Conservation (phyloP, 2,329 filamentous ascomycete genomes). For the Claviceps maximensis region DNA sequence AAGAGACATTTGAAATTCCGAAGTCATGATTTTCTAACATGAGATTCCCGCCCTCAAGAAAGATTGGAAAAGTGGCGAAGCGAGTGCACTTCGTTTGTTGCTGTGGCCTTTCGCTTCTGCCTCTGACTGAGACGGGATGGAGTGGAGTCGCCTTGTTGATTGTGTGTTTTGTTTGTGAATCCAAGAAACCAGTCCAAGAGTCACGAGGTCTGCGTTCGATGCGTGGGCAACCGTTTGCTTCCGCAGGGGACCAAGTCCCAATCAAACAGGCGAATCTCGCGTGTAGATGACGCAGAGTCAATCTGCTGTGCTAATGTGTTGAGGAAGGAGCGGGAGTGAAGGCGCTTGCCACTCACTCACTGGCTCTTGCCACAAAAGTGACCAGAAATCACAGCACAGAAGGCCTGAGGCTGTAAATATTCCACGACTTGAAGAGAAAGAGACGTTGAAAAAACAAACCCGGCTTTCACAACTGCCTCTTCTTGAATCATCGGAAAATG, state of each 20-base stretch:
- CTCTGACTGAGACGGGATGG: not conserved
- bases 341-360: not conserved
- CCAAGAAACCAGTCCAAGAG: not conserved
- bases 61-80: not conserved
- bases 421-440: too few species aligned
- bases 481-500: not conserved
- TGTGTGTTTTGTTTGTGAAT: constrained; percentile 3
- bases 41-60: not conserved
- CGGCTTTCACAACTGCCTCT: not conserved
- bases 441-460: too few species aligned
- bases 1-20: constrained; percentile 17
- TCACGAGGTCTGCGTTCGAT: not conserved
- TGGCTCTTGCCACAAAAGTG: not conserved
- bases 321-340: constrained; percentile 1
- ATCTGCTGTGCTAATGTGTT: not conserved
- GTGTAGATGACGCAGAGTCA: constrained; percentile 3
- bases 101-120: not conserved
- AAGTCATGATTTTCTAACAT: constrained; percentile 11
- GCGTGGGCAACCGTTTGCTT: not conserved
- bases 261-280: constrained; percentile 2
- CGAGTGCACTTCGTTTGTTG: constrained; percentile 1
- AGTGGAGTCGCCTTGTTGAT: not conserved
- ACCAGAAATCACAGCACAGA: not conserved
- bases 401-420: not conserved
- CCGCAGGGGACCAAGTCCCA: not conserved